phyloP scores from a whole-genome alignment of 2,329 filamentous ascomycete genomes.

The Exophiala bonariae region DNA sequence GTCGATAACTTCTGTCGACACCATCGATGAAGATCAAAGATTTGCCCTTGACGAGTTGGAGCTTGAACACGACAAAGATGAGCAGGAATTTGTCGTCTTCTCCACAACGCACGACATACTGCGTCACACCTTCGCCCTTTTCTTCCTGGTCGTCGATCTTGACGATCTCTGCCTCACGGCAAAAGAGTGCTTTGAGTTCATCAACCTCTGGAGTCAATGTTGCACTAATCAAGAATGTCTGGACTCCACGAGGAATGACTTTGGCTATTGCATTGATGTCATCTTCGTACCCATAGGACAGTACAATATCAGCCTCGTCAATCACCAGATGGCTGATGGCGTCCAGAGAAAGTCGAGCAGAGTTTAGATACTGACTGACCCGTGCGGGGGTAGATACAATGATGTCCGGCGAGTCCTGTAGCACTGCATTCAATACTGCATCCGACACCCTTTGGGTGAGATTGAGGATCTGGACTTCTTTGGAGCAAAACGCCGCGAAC shows the following conservation, averaged over 20 bases:
- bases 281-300: conserved; percentile 92
- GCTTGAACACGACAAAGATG: conserved; percentile 91
- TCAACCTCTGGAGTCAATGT: conserved; percentile 88
- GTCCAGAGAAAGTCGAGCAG: conserved; percentile 67
- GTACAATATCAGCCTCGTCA: conserved; percentile 89
- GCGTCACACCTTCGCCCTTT: conserved; percentile 73
- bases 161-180: conserved; percentile 73
- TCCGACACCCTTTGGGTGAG: conserved; percentile 88
- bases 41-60: conserved; percentile 91
- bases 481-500: conserved; percentile 79
- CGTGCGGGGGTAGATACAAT: conserved; percentile 89
- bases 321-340: conserved; percentile 77
- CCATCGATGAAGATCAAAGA: conserved; percentile 82
- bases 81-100: conserved; percentile 97
- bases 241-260: conserved; percentile 77
- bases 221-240: conserved; percentile 91
- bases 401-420: conserved; percentile 83
- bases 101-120: conserved; percentile 86
- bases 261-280: conserved; percentile 80
- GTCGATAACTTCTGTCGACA: conserved; percentile 83
- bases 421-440: conserved; percentile 80
- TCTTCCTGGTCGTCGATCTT: conserved; percentile 81
- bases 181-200: conserved; percentile 80
- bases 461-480: conserved; percentile 79
- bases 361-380: conserved; percentile 75